These are phyloP conservation scores for Thermochaetoides thermophila DNA, from an alignment of 495 filamentous ascomycete species.

Conservation along the genomic window DNA sequence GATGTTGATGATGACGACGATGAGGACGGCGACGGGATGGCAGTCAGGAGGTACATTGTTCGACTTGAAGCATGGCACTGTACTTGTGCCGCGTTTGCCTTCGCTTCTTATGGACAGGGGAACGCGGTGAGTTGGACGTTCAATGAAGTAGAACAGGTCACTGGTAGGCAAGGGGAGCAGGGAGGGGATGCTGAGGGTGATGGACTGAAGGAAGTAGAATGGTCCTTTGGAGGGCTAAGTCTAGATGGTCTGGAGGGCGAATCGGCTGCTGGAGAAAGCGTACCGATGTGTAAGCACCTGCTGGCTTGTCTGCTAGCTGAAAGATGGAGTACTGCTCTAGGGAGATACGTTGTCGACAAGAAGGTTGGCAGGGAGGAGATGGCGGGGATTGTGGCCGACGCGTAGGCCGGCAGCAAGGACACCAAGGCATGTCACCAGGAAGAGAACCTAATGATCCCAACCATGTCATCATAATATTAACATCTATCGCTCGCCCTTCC, in stretches of 20 bases:
- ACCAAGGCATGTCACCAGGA: neutral
- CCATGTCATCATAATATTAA: constrained; percentile 10
- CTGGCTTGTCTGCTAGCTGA: constrained; percentile 71
- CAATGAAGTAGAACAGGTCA: neutral
- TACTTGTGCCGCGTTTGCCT: constrained; percentile 68
- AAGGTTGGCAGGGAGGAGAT: constrained; percentile 47
- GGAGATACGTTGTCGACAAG: constrained; percentile 37
- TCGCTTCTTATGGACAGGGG: constrained; percentile 45
- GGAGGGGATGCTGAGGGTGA: neutral
- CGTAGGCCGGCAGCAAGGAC: constrained; percentile 15
- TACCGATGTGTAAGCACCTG: constrained; percentile 75
- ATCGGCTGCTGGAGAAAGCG: constrained; percentile 14
- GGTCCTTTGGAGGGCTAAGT: constrained; percentile 29
- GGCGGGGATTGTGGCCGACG: constrained; percentile 63
- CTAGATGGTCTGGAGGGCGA: constrained; percentile 12
- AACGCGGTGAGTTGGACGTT: constrained; percentile 12
- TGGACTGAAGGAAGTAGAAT: constrained; percentile 4
- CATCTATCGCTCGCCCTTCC: constrained; percentile 8
- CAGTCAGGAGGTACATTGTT: constrained; percentile 44
- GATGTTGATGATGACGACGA: neutral
- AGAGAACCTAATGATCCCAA: neutral
- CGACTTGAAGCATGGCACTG: constrained; percentile 73
- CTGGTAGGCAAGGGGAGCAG: neutral
- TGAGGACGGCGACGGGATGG: neutral
- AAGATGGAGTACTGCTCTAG: constrained; percentile 43